phyloP scores from a whole-genome alignment of 257 asterid genomes.

The Oldenlandia corymbosa region DNA sequence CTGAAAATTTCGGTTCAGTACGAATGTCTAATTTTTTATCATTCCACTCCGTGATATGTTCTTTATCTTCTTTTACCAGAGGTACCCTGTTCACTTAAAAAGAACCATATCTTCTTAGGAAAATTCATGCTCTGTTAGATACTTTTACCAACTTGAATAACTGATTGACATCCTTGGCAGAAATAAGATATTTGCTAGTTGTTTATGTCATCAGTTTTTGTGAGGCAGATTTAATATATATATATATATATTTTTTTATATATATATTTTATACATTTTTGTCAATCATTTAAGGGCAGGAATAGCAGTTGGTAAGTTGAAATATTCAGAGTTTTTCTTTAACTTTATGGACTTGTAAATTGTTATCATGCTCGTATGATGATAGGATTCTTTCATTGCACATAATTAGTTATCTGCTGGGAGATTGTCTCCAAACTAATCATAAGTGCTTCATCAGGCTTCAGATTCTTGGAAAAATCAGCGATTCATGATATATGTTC shows the following conservation, averaged over 20 bases:
- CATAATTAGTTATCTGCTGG: constrained; percentile 2
- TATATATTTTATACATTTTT: too few species aligned
- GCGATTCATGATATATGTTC: constrained; percentile 91
- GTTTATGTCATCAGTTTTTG: not conserved
- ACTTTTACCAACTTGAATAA: not conserved
- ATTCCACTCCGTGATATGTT: not conserved
- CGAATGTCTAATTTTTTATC: not conserved
- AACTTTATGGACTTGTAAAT: not conserved
- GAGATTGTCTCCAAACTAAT: not conserved
- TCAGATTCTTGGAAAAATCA: constrained; percentile 57
- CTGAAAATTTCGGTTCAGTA: not conserved
- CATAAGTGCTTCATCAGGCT: constrained; percentile 34
- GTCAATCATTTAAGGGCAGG: too few species aligned
- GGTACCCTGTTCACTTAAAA: too few species aligned
- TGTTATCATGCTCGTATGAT: not conserved
- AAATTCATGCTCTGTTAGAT: not conserved
- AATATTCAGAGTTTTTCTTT: not conserved
- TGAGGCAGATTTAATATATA: too few species aligned
- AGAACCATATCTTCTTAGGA: not conserved
- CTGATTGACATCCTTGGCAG: not conserved
- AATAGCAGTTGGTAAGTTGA: not conserved
- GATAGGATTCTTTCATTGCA: constrained; percentile 5
- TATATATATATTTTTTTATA: too few species aligned
- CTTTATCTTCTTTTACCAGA: not conserved
- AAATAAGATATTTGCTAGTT: not conserved